phyloP scores from a whole-genome alignment of 2,329 filamentous ascomycete genomes.

The Hypoxylon sp. region DNA sequence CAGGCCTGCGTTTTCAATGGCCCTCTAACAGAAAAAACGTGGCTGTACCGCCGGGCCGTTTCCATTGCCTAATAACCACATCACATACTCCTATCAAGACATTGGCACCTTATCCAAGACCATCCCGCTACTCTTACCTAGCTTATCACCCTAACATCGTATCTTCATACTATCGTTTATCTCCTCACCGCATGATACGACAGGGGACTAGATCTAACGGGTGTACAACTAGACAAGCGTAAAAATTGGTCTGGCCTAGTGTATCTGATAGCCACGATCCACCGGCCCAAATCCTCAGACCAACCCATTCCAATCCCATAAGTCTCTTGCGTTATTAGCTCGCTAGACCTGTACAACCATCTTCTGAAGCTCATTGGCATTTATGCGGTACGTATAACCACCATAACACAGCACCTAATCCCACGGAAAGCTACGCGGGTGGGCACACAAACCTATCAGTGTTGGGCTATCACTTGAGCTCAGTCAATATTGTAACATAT shows the following conservation, averaged over 20 bases:
- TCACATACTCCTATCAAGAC: slow-evolving; percentile 15
- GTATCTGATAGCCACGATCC: slow-evolving; percentile 39
- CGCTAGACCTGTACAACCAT: slow-evolving; percentile 17
- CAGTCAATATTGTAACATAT: slow-evolving; percentile 10
- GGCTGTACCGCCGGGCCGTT: slow-evolving; percentile 35
- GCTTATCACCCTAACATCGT: slow-evolving; percentile 40
- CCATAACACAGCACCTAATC: slow-evolving; percentile 16
- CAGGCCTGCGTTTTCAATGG: slow-evolving; percentile 37
- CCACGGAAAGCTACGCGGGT: slow-evolving; percentile 21
- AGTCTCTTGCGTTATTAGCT: slow-evolving; percentile 23
- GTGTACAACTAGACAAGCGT: slow-evolving; percentile 38
- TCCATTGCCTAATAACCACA: slow-evolving; percentile 20
- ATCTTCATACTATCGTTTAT: slow-evolving; percentile 34
- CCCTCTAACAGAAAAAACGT: slow-evolving; percentile 36
- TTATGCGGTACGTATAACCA: slow-evolving; percentile 49
- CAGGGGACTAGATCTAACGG: slow-evolving; percentile 41
- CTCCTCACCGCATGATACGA: slow-evolving; percentile 44
- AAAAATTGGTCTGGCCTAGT: slow-evolving; percentile 35
- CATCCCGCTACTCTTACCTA: slow-evolving; percentile 18
- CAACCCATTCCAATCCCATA: slow-evolving; percentile 17
- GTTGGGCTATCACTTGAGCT: slow-evolving; percentile 9
- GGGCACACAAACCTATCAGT: slow-evolving; percentile 14
- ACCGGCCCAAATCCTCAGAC: slow-evolving; percentile 19
- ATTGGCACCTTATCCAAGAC: slow-evolving; percentile 8
- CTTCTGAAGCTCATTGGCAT: slow-evolving; percentile 40